phyloP scores from a whole-genome alignment of 1,284 basidiomycete genomes.

The Puccinia brachypodii region DNA sequence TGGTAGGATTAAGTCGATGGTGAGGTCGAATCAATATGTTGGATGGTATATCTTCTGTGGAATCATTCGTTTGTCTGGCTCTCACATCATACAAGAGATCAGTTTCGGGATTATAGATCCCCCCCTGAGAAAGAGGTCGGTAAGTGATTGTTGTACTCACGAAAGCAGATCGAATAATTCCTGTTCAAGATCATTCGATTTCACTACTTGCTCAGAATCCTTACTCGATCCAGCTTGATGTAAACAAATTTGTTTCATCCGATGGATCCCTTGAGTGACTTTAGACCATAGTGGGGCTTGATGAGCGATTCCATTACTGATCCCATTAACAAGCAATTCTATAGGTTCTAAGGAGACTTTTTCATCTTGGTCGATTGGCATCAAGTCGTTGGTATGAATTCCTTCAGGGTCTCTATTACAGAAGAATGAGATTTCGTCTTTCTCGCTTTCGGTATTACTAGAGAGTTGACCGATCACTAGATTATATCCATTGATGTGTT shows the following conservation, averaged over 20 bases:
- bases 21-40: conserved; percentile 35
- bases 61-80: conserved; percentile 1
- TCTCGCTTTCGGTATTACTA: not conserved
- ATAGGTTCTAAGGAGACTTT: not conserved
- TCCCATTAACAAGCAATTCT: not conserved
- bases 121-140: too few relatives aligned
- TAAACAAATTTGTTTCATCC: conserved; percentile 10
- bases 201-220: not conserved
- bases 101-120: too few relatives aligned
- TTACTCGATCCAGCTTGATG: not conserved
- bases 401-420: conserved; percentile 5
- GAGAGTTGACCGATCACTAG: conserved; percentile 25
- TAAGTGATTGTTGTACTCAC: conserved; percentile 6
- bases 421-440: not conserved
- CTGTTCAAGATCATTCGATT: not conserved
- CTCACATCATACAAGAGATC: not conserved
- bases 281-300: conserved; percentile 12
- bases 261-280: not conserved
- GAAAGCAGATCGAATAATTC: conserved; percentile 10
- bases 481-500: conserved; percentile 36
- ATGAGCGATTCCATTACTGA: conserved; percentile 30
- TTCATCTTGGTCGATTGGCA: not conserved
- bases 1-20: not conserved
- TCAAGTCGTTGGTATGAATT: not conserved
- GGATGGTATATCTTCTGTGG: not conserved